Percentiles rank a stretch among this genome's conserved stretches.
These are phyloP conservation scores for Debaryomyces sp. DNA, from an alignment of 1,139 yeast genomes.

Conservation along the genomic window DNA sequence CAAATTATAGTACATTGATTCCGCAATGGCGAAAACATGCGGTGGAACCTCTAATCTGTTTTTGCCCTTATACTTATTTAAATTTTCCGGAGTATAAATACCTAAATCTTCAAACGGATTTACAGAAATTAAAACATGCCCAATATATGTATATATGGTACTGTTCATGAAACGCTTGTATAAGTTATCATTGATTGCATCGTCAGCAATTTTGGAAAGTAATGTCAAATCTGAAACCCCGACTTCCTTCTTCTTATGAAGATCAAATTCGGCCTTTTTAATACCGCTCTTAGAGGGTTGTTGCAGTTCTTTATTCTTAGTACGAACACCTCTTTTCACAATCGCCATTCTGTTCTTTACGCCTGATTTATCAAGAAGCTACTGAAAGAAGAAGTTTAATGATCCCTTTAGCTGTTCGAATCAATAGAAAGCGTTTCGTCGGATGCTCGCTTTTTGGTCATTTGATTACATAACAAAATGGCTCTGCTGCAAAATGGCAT, in stretches of 20 bases:
- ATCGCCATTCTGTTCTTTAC: conserved; percentile 56
- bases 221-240: conserved; percentile 96
- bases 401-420: conserved; percentile 4
- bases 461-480: conserved; percentile 4
- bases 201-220: conserved; percentile 86
- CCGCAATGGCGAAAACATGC: conserved; percentile 98
- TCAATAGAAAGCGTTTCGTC: neutral
- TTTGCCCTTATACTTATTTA: conserved; percentile 82
- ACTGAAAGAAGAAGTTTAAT: neutral
- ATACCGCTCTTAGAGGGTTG: conserved; percentile 67
- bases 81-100: conserved; percentile 78
- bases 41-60: conserved; percentile 98
- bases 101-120: conserved; percentile 97
- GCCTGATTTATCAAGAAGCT: neutral
- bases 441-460: neutral
- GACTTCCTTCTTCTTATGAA: conserved; percentile 89
- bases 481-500: conserved; percentile 4
- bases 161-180: conserved; percentile 88
- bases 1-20: conserved; percentile 93
- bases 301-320: conserved; percentile 55
- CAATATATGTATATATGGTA: conserved; percentile 85
- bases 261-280: conserved; percentile 90
- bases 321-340: conserved; percentile 74
- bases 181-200: conserved; percentile 88
- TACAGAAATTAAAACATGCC: conserved; percentile 89